These are phyloP conservation scores for Rhododendron ovatum DNA, from an alignment of 148 eudicot genomes.

Conservation along the genomic window DNA sequence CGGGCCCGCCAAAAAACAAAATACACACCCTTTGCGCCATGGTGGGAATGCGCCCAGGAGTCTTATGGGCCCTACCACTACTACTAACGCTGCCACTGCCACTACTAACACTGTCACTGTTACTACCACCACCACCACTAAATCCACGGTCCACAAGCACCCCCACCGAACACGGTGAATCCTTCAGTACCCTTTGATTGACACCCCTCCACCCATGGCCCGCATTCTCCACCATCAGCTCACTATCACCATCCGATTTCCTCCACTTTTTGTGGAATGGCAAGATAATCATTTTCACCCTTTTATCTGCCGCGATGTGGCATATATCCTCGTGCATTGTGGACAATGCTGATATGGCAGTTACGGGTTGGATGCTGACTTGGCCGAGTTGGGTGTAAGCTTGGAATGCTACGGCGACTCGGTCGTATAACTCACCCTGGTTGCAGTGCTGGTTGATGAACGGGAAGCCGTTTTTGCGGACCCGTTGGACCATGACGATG, in stretches of 20 bases:
- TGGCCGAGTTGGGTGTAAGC: slow-evolving; percentile 34
- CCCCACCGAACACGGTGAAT: slow-evolving; percentile 55
- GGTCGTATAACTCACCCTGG: slow-evolving; percentile 23
- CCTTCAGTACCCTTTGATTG: slow-evolving; percentile 43
- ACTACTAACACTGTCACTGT: background rate
- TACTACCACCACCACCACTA: slow-evolving; percentile 11
- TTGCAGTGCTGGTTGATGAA: slow-evolving; percentile 22
- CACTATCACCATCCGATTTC: background rate
- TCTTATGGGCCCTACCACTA: slow-evolving; percentile 11
- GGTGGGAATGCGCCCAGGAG: background rate
- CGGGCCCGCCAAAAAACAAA: slow-evolving; percentile 63
- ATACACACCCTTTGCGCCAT: slow-evolving; percentile 29
- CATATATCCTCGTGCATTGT: slow-evolving; percentile 65
- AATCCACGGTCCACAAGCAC: slow-evolving; percentile 54
- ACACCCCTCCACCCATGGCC: slow-evolving; percentile 57
- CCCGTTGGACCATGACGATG: slow-evolving; percentile 48
- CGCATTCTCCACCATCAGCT: slow-evolving; percentile 30
- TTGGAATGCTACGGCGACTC: slow-evolving; percentile 31
- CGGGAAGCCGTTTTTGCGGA: slow-evolving; percentile 50
- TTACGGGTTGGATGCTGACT: slow-evolving; percentile 36
- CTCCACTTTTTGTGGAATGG: slow-evolving; percentile 59
- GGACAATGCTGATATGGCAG: slow-evolving; percentile 36
- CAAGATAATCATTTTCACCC: slow-evolving; percentile 35
- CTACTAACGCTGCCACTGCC: slow-evolving; percentile 1
- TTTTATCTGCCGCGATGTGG: slow-evolving; percentile 44